phyloP scores from a whole-genome alignment of 164 flowering plant species.

The Chimonanthus salicifolius region DNA sequence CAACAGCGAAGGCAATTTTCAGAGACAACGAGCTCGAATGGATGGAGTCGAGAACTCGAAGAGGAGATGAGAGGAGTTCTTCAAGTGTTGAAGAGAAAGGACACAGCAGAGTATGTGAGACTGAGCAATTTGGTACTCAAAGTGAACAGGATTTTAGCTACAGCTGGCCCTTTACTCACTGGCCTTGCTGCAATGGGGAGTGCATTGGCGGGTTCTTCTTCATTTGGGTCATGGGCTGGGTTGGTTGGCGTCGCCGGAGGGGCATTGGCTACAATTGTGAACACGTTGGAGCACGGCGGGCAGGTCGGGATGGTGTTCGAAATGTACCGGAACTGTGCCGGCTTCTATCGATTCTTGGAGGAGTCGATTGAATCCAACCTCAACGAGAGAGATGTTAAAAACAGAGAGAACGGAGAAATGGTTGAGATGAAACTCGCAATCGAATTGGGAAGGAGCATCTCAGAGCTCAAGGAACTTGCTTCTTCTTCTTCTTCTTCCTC shows the following conservation, averaged over 20 bases:
- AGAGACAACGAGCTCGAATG: neutral
- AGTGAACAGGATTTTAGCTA: slow-evolving; percentile 37
- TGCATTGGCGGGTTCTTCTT: slow-evolving; percentile 26
- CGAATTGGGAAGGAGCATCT: slow-evolving; percentile 39
- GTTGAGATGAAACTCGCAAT: slow-evolving; percentile 48
- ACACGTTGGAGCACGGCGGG: slow-evolving; percentile 51
- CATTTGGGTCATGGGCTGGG: slow-evolving; percentile 15
- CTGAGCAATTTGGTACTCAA: slow-evolving; percentile 40
- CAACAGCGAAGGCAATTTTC: neutral
- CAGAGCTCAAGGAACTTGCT: slow-evolving; percentile 30
- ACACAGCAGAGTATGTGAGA: slow-evolving; percentile 36
- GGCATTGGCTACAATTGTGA: slow-evolving; percentile 42
- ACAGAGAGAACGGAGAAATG: slow-evolving; percentile 47
- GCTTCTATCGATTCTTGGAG: slow-evolving; percentile 29
- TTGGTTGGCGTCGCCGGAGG: slow-evolving; percentile 34
- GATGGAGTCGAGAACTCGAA: slow-evolving; percentile 49
- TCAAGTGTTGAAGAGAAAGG: slow-evolving; percentile 37
- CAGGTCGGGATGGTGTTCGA: slow-evolving; percentile 58
- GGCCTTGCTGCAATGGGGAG: slow-evolving; percentile 44
- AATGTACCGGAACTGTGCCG: slow-evolving; percentile 41
- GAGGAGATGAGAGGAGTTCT: slow-evolving; percentile 44
- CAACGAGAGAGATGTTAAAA: slow-evolving; percentile 9
- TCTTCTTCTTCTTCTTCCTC: slow-evolving; percentile 4
- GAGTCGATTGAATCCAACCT: slow-evolving; percentile 28
- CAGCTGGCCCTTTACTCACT: slow-evolving; percentile 49